These are phyloP conservation scores for Backusella parvicylindrica DNA, from an alignment of 192 early-diverging fungal genomes.

Conservation along the genomic window DNA sequence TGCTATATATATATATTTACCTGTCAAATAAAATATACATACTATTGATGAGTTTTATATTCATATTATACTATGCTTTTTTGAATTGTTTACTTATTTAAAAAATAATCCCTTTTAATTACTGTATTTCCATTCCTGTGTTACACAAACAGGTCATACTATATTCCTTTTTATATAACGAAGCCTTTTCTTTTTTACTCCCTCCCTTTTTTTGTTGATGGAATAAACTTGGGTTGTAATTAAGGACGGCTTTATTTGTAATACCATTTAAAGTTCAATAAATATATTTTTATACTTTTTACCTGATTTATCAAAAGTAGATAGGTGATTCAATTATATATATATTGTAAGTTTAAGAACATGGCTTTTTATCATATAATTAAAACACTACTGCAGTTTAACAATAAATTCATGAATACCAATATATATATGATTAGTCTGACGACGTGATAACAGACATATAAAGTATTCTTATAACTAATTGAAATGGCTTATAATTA, in stretches of 20 bases:
- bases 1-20: too few species aligned
- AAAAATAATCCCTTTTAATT: not conserved
- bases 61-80: not conserved
- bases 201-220: not conserved
- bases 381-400: not conserved
- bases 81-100: not conserved
- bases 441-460: too few species aligned
- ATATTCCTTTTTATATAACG: not conserved
- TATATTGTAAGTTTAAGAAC: not conserved
- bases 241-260: not conserved
- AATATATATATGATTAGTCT: not conserved
- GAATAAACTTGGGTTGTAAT: not conserved
- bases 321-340: not conserved
- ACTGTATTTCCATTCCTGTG: not conserved
- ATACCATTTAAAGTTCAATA: not conserved
- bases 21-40: not conserved
- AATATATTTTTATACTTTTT: not conserved
- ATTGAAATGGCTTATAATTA: too few species aligned
- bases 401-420: not conserved
- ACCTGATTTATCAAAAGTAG: not conserved
- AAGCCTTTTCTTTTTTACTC: not conserved
- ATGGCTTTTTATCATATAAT: not conserved
- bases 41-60: not conserved
- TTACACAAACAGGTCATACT: not conserved
- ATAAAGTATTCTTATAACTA: too few species aligned